Evolutionary conservation across 306 rosid genomes (phyloP).

Genomic region (Cicer judaicum): DNA sequence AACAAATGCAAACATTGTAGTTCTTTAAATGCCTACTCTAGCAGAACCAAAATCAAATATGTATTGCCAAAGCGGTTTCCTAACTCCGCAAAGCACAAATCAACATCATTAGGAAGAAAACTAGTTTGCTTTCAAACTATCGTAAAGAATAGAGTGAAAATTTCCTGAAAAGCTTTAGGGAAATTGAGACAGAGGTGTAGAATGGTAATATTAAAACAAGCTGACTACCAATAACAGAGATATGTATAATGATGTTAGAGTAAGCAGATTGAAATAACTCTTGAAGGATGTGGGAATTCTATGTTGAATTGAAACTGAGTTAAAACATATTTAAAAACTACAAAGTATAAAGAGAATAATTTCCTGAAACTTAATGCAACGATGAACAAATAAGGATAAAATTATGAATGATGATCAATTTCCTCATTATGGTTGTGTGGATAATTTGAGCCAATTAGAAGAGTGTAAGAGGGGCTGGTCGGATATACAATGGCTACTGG

Average conservation of each 20-base stretch:
- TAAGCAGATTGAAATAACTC: slow-evolving; percentile 28
- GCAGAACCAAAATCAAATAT: slow-evolving; percentile 2
- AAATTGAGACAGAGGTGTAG: slow-evolving; percentile 1
- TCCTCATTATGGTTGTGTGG: slow-evolving; percentile 1
- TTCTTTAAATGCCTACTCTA: not conserved
- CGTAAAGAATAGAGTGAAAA: not conserved
- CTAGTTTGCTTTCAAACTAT: slow-evolving; percentile 34
- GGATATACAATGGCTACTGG: slow-evolving; percentile 11
- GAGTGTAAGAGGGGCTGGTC: slow-evolving; percentile 23
- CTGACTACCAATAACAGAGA: slow-evolving; percentile 2
- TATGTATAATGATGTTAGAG: slow-evolving; percentile 1
- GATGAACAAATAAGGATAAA: slow-evolving; percentile 37
- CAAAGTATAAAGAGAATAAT: not conserved
- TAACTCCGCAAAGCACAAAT: slow-evolving; percentile 13
- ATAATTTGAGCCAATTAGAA: slow-evolving; percentile 8
- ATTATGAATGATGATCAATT: slow-evolving; percentile 10
- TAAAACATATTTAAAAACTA: not conserved
- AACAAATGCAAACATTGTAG: not conserved
- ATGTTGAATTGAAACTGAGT: slow-evolving; percentile 9
- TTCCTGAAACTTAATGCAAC: slow-evolving; percentile 24
- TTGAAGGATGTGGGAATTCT: slow-evolving; percentile 19
- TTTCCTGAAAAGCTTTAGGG: slow-evolving; percentile 10
- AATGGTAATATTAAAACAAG: slow-evolving; percentile 25
- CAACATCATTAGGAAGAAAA: slow-evolving; percentile 23
- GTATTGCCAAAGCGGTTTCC: slow-evolving; percentile 5